Evolutionary conservation across 768 basidiomycete species (phyloP), one percentile per base, ranked within the genome.

Genomic region (Tephrocybe rancida): DNA sequence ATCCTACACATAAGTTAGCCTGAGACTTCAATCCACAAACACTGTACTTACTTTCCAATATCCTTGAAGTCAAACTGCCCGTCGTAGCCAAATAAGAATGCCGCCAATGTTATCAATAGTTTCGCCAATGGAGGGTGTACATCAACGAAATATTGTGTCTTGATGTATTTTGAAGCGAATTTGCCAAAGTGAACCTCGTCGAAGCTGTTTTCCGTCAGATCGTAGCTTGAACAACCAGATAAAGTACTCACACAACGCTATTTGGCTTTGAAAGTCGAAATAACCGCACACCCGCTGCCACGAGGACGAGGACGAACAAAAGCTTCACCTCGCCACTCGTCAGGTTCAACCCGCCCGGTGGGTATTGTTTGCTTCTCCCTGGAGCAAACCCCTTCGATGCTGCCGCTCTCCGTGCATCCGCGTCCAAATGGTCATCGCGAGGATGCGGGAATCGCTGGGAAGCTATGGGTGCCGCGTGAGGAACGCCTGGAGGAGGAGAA

Each of bases 181-280:
- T 97, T 97, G 55, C 96, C 96, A 69, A 98, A 98, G 68, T 98
- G 96, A 0, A 98, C 96, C 70, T 98, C 96, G 67, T 98, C 96
- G 69, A 98, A 98, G 38, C 95, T 97, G 51, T 42, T 3, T 35
- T 5, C 2, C 42, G 35, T 50, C 3, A 39, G 41, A 29, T 21
- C 2, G 30, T 16, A 39, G 29, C 22, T 32, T 37, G 6, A 18
- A 13, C n/a, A 64, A 53, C 24, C n/a, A 3, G 14, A 8, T 13
- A 26, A 8, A 16, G 10, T 3, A 81, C 92, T 75, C 60, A 95
- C 92, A 99, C 96, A 37, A 99, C 93, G 63, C 93, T 95, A 52
- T 85, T 79, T 0, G 96, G 96, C 64, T 85, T 84, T 38, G 89
- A 91, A 39, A 99, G 73, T 48, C 88, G 82, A 72, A 89, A 97